Percentiles rank a stretch among this genome's conserved stretches.
Evolutionary conservation across 1,284 basidiomycete species (phyloP).

Genomic region (Cryptococcus sp.): DNA sequence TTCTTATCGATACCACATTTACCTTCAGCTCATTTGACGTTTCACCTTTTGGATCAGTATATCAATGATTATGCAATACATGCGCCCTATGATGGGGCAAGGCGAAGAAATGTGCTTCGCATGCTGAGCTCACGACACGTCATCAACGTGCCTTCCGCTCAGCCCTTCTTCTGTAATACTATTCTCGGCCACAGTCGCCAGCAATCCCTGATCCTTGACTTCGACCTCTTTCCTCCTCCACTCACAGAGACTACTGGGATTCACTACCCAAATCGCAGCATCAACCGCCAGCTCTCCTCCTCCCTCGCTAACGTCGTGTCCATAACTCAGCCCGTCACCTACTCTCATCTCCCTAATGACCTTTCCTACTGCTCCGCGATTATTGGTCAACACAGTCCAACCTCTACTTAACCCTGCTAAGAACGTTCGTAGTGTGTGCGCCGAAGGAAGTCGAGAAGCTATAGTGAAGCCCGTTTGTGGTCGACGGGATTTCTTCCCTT

Average conservation of each 20-base stretch:
- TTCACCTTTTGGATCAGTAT: too few species aligned
- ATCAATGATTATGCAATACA: too few species aligned
- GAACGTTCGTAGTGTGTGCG: constrained; percentile 44
- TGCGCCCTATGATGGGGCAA: too few species aligned
- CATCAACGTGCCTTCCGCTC: too few species aligned
- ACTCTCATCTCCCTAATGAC: constrained; percentile 45
- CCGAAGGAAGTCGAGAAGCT: constrained; percentile 28
- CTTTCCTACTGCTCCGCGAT: constrained; percentile 46
- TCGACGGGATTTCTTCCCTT: not conserved
- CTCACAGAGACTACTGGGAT: constrained; percentile 45
- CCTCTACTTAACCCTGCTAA: constrained; percentile 25
- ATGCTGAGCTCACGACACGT: too few species aligned
- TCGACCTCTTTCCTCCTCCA: constrained; percentile 47
- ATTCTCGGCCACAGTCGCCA: not conserved
- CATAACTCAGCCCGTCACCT: constrained; percentile 32
- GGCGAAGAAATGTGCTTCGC: too few species aligned
- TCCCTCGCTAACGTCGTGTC: not conserved
- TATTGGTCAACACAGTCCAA: constrained; percentile 49
- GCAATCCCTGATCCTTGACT: constrained; percentile 22
- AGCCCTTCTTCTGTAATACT: too few species aligned
- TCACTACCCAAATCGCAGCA: constrained; percentile 46
- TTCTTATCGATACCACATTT: too few species aligned
- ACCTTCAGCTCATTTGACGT: too few species aligned
- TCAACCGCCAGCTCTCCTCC: constrained; percentile 4
- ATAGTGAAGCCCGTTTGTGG: constrained; percentile 8